Conservation (phyloP, 306 rosid species). For the Betula pendula region DNA sequence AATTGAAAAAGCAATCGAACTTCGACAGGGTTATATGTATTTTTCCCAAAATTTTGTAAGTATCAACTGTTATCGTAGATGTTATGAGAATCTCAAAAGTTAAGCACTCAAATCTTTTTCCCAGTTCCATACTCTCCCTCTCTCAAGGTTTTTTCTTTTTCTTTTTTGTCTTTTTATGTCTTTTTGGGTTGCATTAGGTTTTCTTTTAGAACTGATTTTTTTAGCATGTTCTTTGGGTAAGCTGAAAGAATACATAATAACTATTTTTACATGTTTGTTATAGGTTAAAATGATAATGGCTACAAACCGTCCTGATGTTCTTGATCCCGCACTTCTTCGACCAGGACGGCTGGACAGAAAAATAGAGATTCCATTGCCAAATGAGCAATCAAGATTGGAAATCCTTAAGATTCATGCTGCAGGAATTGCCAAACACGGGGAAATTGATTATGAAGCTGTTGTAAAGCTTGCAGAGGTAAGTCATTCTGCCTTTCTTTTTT, state of each 20-base stretch:
- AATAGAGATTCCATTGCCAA: slow-evolving; percentile 95
- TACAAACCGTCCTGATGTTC: slow-evolving; percentile 89
- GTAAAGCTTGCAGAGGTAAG: slow-evolving; percentile 96
- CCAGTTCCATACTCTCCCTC: too few species aligned
- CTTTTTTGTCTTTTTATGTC: too few species aligned
- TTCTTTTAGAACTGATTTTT: too few species aligned
- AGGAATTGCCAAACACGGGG: slow-evolving; percentile 96
- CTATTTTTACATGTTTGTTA: slow-evolving; percentile 12
- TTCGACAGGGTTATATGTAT: too few species aligned
- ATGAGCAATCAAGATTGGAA: slow-evolving; percentile 94
- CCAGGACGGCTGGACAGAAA: slow-evolving; percentile 94
- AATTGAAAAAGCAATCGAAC: too few species aligned
- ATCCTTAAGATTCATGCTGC: slow-evolving; percentile 98
- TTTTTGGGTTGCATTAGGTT: too few species aligned
- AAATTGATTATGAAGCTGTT: slow-evolving; percentile 96
- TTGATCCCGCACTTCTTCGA: slow-evolving; percentile 96
- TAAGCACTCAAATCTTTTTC: too few species aligned
- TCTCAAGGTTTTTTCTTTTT: too few species aligned
- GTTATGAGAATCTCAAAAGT: too few species aligned
- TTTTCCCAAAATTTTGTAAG: too few species aligned
- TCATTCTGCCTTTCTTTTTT: slow-evolving; percentile 17
- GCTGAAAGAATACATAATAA: not conserved
- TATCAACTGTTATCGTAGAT: too few species aligned
- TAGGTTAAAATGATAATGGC: slow-evolving; percentile 99
- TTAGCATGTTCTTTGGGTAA: slow-evolving; percentile 13